phyloP scores from a whole-genome alignment of 176 grass and related monocot genomes.

The Aegilops umbellulata region DNA sequence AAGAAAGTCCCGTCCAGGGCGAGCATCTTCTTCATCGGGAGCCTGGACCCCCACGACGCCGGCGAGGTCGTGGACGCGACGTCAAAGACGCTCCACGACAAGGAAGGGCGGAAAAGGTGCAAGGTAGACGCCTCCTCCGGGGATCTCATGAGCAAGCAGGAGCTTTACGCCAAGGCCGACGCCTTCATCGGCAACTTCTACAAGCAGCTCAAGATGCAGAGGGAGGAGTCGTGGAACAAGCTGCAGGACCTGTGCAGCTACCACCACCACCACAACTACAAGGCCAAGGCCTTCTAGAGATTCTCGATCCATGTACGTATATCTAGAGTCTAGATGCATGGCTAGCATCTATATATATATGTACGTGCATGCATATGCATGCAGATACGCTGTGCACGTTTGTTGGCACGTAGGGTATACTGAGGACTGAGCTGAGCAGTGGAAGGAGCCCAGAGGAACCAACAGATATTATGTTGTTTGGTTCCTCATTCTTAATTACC shows the following conservation, averaged over 20 bases:
- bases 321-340: not conserved
- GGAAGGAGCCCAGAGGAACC: not conserved
- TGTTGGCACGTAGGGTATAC: not conserved
- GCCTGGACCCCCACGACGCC: conserved; percentile 19
- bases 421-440: not conserved
- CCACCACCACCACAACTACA: conserved; percentile 11
- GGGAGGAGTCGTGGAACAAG: conserved; percentile 82
- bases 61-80: not conserved
- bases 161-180: conserved; percentile 67
- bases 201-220: conserved; percentile 73
- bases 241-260: conserved; percentile 48
- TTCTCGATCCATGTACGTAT: not conserved
- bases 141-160: conserved; percentile 54
- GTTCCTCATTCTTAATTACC: not conserved
- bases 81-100: not conserved
- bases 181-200: conserved; percentile 74
- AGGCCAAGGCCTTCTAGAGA: conserved; percentile 37
- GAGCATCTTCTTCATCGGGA: conserved; percentile 72
- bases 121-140: not conserved
- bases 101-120: conserved; percentile 11
- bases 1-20: conserved; percentile 55
- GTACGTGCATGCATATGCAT: not conserved
- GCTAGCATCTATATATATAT: not conserved
- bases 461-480: conserved; percentile 26
- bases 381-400: not conserved